Evolutionary conservation across 805 yeast species (phyloP), one percentile per base, ranked within the genome.

Genomic region (Ogataea angusta): DNA sequence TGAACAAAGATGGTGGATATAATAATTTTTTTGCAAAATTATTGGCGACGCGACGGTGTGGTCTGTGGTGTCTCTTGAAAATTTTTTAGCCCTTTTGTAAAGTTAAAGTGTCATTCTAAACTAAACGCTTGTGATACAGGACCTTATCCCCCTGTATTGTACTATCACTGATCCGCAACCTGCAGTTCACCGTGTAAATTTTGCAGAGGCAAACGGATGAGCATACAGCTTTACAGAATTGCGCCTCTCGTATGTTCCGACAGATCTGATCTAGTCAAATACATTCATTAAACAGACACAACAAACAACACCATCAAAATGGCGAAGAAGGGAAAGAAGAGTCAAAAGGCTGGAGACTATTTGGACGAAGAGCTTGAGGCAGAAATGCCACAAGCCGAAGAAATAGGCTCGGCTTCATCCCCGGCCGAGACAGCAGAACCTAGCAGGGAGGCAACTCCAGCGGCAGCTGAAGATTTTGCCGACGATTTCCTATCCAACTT

Each of bases 401-500:
- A 80, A 42, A 56, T 73, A 24, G 77, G 76, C 13, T 61, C 64
- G 15, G 64, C 72, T 13, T 52, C 57, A 16, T 63, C 61, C 27
- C 34, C 60, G 16, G 60, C 46, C 30, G 40, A 51, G 17, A 39
- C 55, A 22, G 64, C 57, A 18, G 48, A 41, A 13, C 10, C 34
- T 13, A 63, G 62, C 36, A 53, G 50, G 19, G 57, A 56, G 15
- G 54, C 54, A n/a, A 51, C 49, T 22, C 53, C 58, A 9, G 54
- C 56, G 17, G 59, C 57, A 6, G 80, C 66, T 24, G 78, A 69
- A 38, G 78, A 65, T 33, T 68, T 67, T 41, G 78, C 73, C 19
- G 76, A 72, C 40, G 95, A 85, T 53, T 85, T 90, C 67, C 78
- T 91, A 78, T 76, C 89, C 36, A 84, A 95, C 30, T 76, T 90